Base-by-base conservation (phyloP, 1,284 basidiomycete genomes). In the Trichosporon inkin region DNA sequence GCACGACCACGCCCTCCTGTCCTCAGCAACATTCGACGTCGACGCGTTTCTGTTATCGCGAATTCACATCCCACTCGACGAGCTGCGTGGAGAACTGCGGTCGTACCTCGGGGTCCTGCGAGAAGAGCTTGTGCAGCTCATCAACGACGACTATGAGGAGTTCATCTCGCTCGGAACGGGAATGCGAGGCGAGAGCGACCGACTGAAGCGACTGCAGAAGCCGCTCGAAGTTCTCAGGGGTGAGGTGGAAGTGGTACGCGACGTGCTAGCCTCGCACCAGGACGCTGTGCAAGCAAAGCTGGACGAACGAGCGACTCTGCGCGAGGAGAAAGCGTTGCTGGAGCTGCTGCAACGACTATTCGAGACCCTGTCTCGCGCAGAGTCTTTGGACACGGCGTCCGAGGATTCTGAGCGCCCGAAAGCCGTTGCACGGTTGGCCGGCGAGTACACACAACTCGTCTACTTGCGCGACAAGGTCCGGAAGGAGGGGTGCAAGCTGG, bases 81-180 rank as follows among this genome's bases (percentile, higher is more conserved):
- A 95, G 74, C 82, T 97, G 37, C 87, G 92, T 56, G 79, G 84
- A 16, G 93, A 99, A 73, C 82, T 99, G 14, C 84, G 92, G 32
- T 86, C 88, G 60, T 97, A 97, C 77, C 82, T 92, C 60, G 84
- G 85, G 0, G 82, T 83, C 14, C 80, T 99, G 67, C 92, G 94
- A 71, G 89, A 93, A 73, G 92, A 96, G 74, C 84, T 99, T 32
- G 91, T 97, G 32, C 87, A 86, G 71, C 85, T 98, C 72, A 97
- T 99, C 77, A 97, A 99, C 75, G 88, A 93, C 71, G 94, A 98
- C 78, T 98, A 98, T 76, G 92, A 93, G 75, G 93, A 93, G 47
- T 98, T 98, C 76, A 96, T 99, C 67, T 92, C 89, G 67, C 82
- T 99, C 22, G 94, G 93, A 65, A 93, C 89, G 2, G 90, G 93